Conservation (phyloP, 1,284 basidiomycete species). For the Spongispora temasekensis region DNA sequence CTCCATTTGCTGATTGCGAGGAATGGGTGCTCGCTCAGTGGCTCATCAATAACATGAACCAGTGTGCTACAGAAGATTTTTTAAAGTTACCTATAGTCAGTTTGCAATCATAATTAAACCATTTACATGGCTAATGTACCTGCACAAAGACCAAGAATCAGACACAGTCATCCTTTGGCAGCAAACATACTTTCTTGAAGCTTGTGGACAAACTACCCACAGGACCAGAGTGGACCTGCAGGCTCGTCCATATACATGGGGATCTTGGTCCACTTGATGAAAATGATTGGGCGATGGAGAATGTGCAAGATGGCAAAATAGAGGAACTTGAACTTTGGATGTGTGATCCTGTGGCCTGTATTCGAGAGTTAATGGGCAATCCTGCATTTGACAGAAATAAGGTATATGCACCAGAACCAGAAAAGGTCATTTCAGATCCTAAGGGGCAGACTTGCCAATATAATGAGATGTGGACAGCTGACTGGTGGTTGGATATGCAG, state of each 20-base stretch:
- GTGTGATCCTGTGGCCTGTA: not conserved
- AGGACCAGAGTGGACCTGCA: slow-evolving; percentile 24
- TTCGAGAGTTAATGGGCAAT: not conserved
- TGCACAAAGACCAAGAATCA: not conserved
- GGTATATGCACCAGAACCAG: not conserved
- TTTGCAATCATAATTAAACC: not conserved
- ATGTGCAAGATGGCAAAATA: not conserved
- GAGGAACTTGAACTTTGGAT: not conserved
- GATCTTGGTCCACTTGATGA: not conserved
- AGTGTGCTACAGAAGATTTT: slow-evolving; percentile 1
- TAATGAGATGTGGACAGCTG: not conserved
- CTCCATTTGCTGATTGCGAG: not conserved
- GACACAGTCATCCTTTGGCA: not conserved
- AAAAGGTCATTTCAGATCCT: not conserved
- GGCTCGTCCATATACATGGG: not conserved
- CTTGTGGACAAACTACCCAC: slow-evolving; percentile 20
- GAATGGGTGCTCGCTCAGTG: slow-evolving; percentile 8
- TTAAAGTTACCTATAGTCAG: slow-evolving; percentile 8
- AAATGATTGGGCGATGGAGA: not conserved
- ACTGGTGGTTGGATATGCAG: slow-evolving; percentile 6
- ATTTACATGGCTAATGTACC: not conserved
- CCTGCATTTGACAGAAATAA: not conserved
- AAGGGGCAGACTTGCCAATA: not conserved
- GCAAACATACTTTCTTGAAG: slow-evolving; percentile 22
- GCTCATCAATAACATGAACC: slow-evolving; percentile 7